phyloP scores from a whole-genome alignment of 192 early-diverging fungal species.

The Mortierella antarctica region DNA sequence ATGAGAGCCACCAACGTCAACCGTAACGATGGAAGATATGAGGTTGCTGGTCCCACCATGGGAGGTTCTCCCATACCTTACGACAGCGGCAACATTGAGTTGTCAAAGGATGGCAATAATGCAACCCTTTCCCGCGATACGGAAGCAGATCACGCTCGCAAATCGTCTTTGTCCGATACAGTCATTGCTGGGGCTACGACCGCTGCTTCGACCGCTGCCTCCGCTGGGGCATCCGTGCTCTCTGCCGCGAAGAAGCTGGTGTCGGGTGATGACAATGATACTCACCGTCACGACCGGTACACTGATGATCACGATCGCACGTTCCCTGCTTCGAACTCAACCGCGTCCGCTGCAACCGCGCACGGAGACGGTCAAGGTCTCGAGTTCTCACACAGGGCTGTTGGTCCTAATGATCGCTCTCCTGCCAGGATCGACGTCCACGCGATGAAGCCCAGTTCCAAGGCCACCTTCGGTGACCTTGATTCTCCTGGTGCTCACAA shows the following conservation, averaged over 20 bases:
- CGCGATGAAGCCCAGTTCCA: slow-evolving; percentile 21
- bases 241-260: slow-evolving; percentile 29
- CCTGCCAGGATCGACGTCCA: slow-evolving; percentile 2
- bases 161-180: not conserved
- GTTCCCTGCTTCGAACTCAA: not conserved
- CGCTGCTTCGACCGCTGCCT: slow-evolving; percentile 10
- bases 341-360: not conserved
- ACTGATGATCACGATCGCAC: not conserved
- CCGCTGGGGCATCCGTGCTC: slow-evolving; percentile 21
- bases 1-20: slow-evolving; percentile 29
- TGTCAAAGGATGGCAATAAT: slow-evolving; percentile 3
- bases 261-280: not conserved
- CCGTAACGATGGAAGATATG: slow-evolving; percentile 5
- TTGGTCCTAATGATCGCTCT: slow-evolving; percentile 12
- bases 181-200: slow-evolving; percentile 13
- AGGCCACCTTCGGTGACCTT: slow-evolving; percentile 18
- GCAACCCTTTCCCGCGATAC: not conserved
- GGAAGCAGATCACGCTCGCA: not conserved
- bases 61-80: slow-evolving; percentile 15
- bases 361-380: not conserved
- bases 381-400: not conserved
- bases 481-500: slow-evolving; percentile 13
- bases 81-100: slow-evolving; percentile 1
- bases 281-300: not conserved
- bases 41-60: slow-evolving; percentile 10